Evolutionary conservation across 768 basidiomycete genomes (phyloP), one percentile per base, ranked within the genome.

Genomic region (Mycena galericulata): DNA sequence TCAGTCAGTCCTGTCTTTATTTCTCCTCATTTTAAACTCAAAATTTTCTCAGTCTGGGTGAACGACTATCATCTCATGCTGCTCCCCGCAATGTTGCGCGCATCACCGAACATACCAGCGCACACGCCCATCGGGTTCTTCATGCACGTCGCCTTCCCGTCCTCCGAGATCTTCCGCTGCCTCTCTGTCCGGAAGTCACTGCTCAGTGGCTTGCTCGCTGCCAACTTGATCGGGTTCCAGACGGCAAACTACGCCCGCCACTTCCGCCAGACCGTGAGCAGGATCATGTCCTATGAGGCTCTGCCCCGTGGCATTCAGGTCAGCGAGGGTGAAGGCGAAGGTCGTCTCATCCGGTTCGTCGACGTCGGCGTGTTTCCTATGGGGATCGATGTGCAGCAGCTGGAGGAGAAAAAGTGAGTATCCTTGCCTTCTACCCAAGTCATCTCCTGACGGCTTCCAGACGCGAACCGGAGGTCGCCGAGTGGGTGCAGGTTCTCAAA

Each of bases 41-140:
- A 50, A 30, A 38, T 65, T 46, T 46, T 43, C 43, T 10, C 67
- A 87, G 86, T 94, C 73, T 93, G 91, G 91, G 86, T 94, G 4
- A 96, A 99, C 79, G 97, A 99, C 82, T 99, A 98, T 79, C 97
- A 99, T 75, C 90, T 99, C 53, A 92, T 98, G 85, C 90, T 99
- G 54, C 88, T 98, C 11, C 97, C 97, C 1, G 85, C 87, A 46
- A 90, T 98, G 80, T 87, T 99, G 30, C 91, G 97, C 55, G 85
- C 89, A 69, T 85, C 80, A 26, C 84, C 78, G 61, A 85, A 75
- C 76, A 95, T 78, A 77, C 90, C 77, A 4, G 75, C 81, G 1
- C 83, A 85, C 22, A 88, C 90, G 0, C 88, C 90, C 38, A 93
- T 95, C 72, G 95, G 93, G 2, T 98, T 98, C 88, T 99, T 99